Percentiles rank a stretch among this genome's conserved stretches.
Evolutionary conservation across 352 stramenopile genomes (phyloP).

Genomic region (Globisporangium canariense): DNA sequence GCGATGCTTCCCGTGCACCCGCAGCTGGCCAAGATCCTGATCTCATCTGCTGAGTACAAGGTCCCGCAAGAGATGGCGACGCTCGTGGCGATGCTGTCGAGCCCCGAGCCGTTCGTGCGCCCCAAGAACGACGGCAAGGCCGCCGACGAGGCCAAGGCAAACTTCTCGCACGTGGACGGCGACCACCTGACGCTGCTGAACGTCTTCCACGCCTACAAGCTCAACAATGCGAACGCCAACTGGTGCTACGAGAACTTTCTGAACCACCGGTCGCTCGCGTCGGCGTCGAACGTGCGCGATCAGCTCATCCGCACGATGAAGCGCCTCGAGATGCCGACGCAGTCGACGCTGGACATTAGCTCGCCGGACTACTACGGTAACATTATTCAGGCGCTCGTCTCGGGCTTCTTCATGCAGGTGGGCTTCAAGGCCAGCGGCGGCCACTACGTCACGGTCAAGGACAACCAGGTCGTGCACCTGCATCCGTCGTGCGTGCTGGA

Average conservation of each 20-base stretch:
- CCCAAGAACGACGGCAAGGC: constrained; percentile 95
- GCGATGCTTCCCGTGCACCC: constrained; percentile 97
- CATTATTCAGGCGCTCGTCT: constrained; percentile 92
- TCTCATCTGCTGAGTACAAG: constrained; percentile 93
- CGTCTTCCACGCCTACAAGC: constrained; percentile 97
- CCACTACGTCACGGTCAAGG: constrained; percentile 98
- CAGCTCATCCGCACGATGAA: constrained; percentile 98
- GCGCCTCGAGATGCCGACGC: constrained; percentile 77
- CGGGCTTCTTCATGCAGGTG: constrained; percentile 98
- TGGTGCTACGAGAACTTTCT: constrained; percentile 99
- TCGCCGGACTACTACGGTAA: constrained; percentile 90
- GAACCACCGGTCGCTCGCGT: constrained; percentile 93
- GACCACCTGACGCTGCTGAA: constrained; percentile 99
- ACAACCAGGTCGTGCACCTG: constrained; percentile 98
- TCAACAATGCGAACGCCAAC: constrained; percentile 85
- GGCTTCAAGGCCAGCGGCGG: constrained; percentile 86
- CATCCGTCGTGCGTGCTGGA: constrained; percentile 97
- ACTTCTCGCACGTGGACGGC: constrained; percentile 93
- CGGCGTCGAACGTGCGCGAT: constrained; percentile 93
- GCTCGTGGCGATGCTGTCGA: constrained; percentile 97
- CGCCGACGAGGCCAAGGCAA: constrained; percentile 96
- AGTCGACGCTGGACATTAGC: constrained; percentile 75
- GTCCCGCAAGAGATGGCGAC: constrained; percentile 97
- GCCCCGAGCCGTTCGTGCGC: constrained; percentile 92
- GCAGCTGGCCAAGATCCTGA: constrained; percentile 97